phyloP scores from a whole-genome alignment of 257 asterid genomes.

The Petunia secreta region DNA sequence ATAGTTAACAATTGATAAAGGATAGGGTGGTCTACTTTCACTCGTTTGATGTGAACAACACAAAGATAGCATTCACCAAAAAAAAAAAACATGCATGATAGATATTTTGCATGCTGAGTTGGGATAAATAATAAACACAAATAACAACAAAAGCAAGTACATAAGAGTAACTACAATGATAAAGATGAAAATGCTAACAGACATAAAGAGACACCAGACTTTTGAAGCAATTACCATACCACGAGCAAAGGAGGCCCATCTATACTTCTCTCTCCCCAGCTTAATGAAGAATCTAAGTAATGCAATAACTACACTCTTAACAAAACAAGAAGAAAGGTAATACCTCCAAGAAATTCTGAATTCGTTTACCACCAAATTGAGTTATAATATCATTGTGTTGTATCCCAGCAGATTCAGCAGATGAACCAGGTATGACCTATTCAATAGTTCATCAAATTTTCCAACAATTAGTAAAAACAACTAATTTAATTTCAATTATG shows the following conservation, averaged over 20 bases:
- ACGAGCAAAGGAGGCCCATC: not conserved
- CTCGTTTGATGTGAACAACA: not conserved
- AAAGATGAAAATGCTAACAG: not conserved
- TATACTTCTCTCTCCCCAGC: not conserved
- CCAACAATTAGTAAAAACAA: not conserved
- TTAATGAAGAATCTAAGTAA: not conserved
- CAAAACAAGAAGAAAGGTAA: not conserved
- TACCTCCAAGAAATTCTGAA: slow-evolving; percentile 24
- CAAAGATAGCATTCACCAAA: not conserved
- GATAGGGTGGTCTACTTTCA: not conserved
- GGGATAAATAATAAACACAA: slow-evolving; percentile 7
- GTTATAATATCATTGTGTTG: slow-evolving; percentile 14
- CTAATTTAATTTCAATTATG: not conserved
- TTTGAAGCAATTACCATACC: not conserved
- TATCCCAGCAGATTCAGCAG: slow-evolving; percentile 24
- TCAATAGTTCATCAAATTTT: slow-evolving; percentile 15
- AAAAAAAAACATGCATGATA: not conserved
- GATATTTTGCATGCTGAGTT: not conserved
- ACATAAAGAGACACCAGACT: not conserved
- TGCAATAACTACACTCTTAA: not conserved
- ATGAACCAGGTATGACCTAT: not conserved
- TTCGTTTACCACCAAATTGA: slow-evolving; percentile 19
- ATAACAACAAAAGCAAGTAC: not conserved
- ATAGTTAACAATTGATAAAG: too few relatives aligned
- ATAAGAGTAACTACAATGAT: not conserved